Evolutionary conservation across 306 rosid genomes (phyloP).

Genomic region (Rubus idaeus): DNA sequence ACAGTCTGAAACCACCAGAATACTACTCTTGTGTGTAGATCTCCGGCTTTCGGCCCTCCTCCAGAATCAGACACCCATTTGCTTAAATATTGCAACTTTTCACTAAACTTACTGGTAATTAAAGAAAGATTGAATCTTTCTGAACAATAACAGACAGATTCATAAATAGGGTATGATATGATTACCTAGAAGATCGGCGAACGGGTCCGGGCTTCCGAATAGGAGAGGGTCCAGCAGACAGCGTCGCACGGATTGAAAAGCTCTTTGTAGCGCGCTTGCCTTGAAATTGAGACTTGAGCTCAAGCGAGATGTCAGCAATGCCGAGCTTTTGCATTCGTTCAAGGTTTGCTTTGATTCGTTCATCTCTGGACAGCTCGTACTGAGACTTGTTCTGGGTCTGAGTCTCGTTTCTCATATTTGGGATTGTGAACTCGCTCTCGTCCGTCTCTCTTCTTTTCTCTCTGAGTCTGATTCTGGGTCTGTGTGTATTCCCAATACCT

Average conservation of each 20-base stretch:
- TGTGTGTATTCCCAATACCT: slow-evolving; percentile 26
- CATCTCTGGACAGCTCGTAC: slow-evolving; percentile 77
- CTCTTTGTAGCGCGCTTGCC: slow-evolving; percentile 23
- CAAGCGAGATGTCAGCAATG: slow-evolving; percentile 65
- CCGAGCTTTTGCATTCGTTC: slow-evolving; percentile 77
- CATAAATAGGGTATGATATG: background rate
- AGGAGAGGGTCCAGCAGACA: slow-evolving; percentile 41
- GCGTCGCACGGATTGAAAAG: slow-evolving; percentile 20
- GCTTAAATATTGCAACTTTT: background rate
- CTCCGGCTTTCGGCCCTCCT: no score
- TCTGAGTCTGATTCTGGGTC: background rate
- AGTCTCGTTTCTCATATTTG: background rate
- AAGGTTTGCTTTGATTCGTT: slow-evolving; percentile 74
- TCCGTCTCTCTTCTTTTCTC: background rate
- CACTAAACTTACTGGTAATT: background rate
- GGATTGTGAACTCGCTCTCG: background rate
- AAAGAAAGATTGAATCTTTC: slow-evolving; percentile 1
- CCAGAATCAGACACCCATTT: background rate
- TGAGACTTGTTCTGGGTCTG: slow-evolving; percentile 36
- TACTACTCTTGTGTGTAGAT: no score
- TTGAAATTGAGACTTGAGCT: slow-evolving; percentile 42
- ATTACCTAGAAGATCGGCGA: slow-evolving; percentile 89
- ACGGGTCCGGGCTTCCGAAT: slow-evolving; percentile 31
- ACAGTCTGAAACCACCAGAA: background rate
- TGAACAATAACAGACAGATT: background rate